Evolutionary conservation across 164 flowering plant genomes (phyloP).

Genomic region (Euptelea pleiosperma): DNA sequence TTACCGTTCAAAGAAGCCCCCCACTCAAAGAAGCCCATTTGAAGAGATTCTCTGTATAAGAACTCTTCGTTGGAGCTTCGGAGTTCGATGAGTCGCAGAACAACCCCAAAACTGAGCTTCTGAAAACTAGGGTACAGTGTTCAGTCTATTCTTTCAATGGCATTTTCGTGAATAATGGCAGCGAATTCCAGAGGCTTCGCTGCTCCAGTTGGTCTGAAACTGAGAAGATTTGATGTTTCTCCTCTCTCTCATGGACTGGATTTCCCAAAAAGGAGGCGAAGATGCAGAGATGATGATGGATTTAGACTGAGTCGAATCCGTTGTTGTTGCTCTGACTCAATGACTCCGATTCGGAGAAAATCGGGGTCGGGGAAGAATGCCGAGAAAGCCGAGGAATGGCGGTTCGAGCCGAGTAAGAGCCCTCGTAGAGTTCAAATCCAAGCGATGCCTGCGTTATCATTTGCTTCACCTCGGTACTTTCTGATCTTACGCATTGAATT

Average conservation of each 20-base stretch:
- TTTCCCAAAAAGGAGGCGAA: constrained; percentile 21
- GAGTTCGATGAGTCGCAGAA: no score
- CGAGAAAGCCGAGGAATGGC: constrained; percentile 46
- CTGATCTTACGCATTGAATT: no score
- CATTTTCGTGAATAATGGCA: constrained; percentile 38
- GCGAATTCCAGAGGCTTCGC: constrained; percentile 44
- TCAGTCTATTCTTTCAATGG: no score
- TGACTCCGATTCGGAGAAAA: constrained; percentile 26
- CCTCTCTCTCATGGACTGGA: constrained; percentile 8
- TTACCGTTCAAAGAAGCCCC: no score
- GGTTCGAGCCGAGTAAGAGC: constrained; percentile 38
- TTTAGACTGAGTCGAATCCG: constrained; percentile 18
- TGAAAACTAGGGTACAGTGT: no score
- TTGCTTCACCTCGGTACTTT: constrained; percentile 58
- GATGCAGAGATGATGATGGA: constrained; percentile 4
- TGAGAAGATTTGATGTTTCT: constrained; percentile 19
- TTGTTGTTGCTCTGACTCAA: constrained; percentile 49
- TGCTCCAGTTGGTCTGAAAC: constrained; percentile 31
- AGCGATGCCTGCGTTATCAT: constrained; percentile 48
- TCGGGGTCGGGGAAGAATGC: constrained; percentile 27
- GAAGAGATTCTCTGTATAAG: no score
- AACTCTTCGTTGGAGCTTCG: no score
- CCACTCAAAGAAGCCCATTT: no score
- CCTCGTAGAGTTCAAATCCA: constrained; percentile 33
- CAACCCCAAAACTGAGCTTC: no score